phyloP scores from a whole-genome alignment of 2,329 filamentous ascomycete species.

The Fusarium bactridioides region DNA sequence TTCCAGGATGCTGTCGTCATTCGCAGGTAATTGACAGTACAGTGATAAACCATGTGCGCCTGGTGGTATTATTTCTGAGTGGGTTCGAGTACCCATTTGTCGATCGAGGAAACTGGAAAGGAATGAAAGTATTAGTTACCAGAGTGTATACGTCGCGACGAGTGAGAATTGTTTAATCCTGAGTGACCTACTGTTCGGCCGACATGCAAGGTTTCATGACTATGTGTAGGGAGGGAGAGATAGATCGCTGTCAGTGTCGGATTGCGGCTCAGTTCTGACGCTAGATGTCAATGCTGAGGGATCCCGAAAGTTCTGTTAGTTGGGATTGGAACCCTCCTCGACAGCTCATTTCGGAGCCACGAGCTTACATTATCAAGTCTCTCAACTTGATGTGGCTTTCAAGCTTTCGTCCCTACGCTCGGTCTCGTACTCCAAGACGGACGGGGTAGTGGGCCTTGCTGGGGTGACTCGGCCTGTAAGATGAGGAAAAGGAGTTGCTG shows the following conservation, averaged over 20 bases:
- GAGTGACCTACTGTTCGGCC: not conserved
- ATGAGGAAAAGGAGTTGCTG: not conserved
- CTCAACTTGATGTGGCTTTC: not conserved
- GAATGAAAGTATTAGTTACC: not conserved
- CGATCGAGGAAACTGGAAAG: not conserved
- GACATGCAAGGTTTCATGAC: not conserved
- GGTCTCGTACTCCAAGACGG: not conserved
- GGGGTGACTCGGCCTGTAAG: not conserved
- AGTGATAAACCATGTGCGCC: not conserved
- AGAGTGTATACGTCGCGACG: not conserved
- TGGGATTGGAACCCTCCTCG: not conserved
- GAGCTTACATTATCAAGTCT: not conserved
- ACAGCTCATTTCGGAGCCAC: not conserved
- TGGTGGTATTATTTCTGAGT: accelerated
- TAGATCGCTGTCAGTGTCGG: not conserved
- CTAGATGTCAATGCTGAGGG: not conserved
- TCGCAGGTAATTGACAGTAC: not conserved
- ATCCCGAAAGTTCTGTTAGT: not conserved
- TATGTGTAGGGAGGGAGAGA: not conserved
- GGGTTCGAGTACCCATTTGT: not conserved
- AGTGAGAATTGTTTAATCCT: not conserved
- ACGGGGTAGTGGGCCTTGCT: accelerated
- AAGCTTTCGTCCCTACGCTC: not conserved
- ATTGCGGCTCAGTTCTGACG: not conserved
- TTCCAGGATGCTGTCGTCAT: no score